Conservation (phyloP, 2,329 filamentous ascomycete species). For the Neurospora crassa region DNA sequence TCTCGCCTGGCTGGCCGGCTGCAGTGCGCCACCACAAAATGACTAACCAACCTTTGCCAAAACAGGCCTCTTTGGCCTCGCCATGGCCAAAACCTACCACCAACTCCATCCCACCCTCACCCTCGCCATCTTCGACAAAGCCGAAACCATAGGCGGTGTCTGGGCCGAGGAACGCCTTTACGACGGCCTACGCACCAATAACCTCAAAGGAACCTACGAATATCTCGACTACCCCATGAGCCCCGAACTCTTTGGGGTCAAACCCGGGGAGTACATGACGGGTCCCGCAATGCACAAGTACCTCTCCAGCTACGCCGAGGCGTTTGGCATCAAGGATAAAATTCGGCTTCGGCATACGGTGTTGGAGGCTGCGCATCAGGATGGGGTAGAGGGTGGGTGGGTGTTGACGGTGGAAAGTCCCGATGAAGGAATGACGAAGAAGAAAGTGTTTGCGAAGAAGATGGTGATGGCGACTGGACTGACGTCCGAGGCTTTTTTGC, state of each 20-base stretch:
- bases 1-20: not conserved
- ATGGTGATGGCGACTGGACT: slow-evolving; percentile 47
- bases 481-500: slow-evolving; percentile 40
- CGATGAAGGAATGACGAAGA: not conserved
- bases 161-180: slow-evolving; percentile 62
- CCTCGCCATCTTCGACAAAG: slow-evolving; percentile 48
- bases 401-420: slow-evolving; percentile 22
- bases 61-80: slow-evolving; percentile 37
- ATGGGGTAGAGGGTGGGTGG: slow-evolving; percentile 30
- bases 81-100: slow-evolving; percentile 51
- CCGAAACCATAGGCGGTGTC: slow-evolving; percentile 52
- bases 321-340: slow-evolving; percentile 30
- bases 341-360: slow-evolving; percentile 33
- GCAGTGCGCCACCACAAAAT: no score
- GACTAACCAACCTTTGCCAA: not conserved
- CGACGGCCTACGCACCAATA: slow-evolving; percentile 63
- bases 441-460: slow-evolving; percentile 31
- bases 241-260: slow-evolving; percentile 37
- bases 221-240: slow-evolving; percentile 66
- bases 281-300: slow-evolving; percentile 38
- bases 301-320: slow-evolving; percentile 33
- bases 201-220: slow-evolving; percentile 63
- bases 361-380: slow-evolving; percentile 31
- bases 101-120: slow-evolving; percentile 47
- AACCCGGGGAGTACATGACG: slow-evolving; percentile 36